These are phyloP conservation scores for Berkeleyomyces basicola DNA, from an alignment of 2,329 filamentous ascomycete genomes.

Conservation along the genomic window DNA sequence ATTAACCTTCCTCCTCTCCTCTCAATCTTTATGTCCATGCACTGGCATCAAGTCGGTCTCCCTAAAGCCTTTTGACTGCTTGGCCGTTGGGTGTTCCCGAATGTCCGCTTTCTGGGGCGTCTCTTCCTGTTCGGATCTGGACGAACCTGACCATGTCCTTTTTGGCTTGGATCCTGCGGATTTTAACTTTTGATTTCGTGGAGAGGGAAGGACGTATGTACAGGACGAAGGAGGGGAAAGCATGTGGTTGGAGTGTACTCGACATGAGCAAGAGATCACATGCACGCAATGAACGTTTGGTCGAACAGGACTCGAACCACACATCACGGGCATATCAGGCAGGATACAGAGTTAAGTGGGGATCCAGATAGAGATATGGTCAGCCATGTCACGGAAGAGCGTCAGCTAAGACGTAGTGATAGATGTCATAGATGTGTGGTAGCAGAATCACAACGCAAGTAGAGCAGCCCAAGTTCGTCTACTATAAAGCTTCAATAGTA, in stretches of 20 bases:
- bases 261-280: background rate
- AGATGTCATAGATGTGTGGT: too few species aligned
- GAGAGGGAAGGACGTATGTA: background rate
- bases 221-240: background rate
- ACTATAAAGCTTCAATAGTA: background rate
- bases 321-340: too few species aligned
- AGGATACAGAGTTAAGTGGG: too few species aligned
- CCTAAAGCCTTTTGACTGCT: background rate
- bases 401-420: too few species aligned
- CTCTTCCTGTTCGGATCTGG: background rate
- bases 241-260: background rate
- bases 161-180: background rate
- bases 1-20: background rate
- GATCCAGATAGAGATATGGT: too few species aligned
- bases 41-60: background rate
- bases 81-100: background rate
- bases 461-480: too few species aligned
- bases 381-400: too few species aligned
- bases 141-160: background rate
- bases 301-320: too few species aligned
- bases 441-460: too few species aligned
- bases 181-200: background rate
- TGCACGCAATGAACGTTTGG: background rate
- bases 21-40: background rate
- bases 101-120: background rate